phyloP scores from a whole-genome alignment of 106 monocot species.

The Acanthochlamys bracteata region DNA sequence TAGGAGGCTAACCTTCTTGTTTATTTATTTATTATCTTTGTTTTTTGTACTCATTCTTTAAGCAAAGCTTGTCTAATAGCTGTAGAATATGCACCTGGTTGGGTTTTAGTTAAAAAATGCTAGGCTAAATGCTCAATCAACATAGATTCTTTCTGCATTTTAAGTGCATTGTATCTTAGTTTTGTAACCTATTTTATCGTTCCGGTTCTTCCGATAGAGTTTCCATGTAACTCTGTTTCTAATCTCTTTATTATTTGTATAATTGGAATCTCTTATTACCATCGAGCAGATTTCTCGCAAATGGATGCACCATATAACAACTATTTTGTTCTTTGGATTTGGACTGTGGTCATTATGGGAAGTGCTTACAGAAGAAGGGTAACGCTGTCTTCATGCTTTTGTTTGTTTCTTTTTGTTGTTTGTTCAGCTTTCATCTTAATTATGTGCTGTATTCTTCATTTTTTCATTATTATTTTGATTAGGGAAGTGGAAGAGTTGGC shows the following conservation, averaged over 20 bases:
- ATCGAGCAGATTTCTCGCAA: constrained; percentile 72
- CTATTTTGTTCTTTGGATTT: constrained; percentile 79
- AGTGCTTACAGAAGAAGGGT: constrained; percentile 77
- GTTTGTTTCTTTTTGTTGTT: neutral
- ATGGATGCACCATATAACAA: constrained; percentile 86
- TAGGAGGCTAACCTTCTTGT: too few species aligned
- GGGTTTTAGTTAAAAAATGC: too few species aligned
- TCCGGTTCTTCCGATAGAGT: too few species aligned
- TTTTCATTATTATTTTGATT: constrained; percentile 3
- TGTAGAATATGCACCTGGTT: too few species aligned
- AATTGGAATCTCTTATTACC: constrained; percentile 9
- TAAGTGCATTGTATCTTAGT: too few species aligned
- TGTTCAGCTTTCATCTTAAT: neutral
- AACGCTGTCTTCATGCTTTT: constrained; percentile 10
- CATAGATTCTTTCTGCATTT: too few species aligned
- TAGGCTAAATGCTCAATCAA: too few species aligned
- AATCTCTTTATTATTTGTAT: neutral
- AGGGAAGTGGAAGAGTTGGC: constrained; percentile 85
- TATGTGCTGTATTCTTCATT: neutral
- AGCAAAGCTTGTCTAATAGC: too few species aligned
- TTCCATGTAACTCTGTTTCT: too few species aligned
- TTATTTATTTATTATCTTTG: too few species aligned
- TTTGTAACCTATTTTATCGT: too few species aligned
- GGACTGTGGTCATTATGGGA: constrained; percentile 96
- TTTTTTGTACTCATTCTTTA: too few species aligned